phyloP scores from a whole-genome alignment of 176 grass and related monocot genomes.

The Ensete glaucum region DNA sequence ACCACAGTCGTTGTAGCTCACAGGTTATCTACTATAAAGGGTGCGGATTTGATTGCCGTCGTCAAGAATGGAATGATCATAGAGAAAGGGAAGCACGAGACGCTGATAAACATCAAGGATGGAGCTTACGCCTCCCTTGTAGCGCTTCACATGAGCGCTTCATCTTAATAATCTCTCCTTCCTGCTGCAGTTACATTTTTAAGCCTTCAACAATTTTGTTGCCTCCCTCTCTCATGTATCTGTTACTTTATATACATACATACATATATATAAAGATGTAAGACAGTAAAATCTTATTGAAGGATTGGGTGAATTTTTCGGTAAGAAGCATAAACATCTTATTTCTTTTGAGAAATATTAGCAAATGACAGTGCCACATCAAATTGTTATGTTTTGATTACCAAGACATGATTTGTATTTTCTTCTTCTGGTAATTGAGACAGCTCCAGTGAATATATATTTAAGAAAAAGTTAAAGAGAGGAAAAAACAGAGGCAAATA shows the following conservation, averaged over 20 bases:
- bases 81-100: constrained; percentile 88
- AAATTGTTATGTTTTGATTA: no score
- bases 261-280: no score
- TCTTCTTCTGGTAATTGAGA: no score
- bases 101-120: constrained; percentile 80
- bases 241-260: neutral
- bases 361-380: no score
- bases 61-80: constrained; percentile 77
- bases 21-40: constrained; percentile 68
- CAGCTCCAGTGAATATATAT: no score
- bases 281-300: no score
- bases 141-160: constrained; percentile 58
- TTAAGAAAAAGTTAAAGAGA: no score
- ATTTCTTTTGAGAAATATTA: no score
- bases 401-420: no score
- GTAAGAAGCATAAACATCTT: no score
- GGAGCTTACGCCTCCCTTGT: constrained; percentile 94
- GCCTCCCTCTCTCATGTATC: neutral
- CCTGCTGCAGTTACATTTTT: neutral
- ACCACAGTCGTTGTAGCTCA: constrained; percentile 83
- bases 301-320: no score
- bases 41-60: constrained; percentile 61
- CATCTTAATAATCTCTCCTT: constrained; percentile 14
- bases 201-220: neutral
- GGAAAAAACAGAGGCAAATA: no score